A percentile compares a stretch with the other conserved stretches of the same genome.
Conservation (phyloP, 2,329 filamentous ascomycete species). For the Aspergillus quadricinctus region DNA sequence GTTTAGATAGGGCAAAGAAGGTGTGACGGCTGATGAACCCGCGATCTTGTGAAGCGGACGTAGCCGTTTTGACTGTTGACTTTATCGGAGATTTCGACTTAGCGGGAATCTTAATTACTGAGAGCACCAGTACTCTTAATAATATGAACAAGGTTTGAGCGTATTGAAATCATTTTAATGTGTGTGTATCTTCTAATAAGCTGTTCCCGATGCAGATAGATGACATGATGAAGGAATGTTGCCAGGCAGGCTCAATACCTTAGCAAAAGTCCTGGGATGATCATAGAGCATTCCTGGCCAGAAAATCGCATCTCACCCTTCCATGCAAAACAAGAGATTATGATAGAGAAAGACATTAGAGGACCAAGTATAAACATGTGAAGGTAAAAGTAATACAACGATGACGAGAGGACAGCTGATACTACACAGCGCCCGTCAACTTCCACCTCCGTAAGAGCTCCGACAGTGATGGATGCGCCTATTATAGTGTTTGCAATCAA, state of each 20-base stretch:
- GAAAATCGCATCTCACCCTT: background rate
- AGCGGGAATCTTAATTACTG: background rate
- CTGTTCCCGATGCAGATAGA: background rate
- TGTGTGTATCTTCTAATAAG: background rate
- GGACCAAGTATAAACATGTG: background rate
- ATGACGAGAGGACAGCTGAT: background rate
- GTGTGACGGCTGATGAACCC: background rate
- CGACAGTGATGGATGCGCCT: background rate
- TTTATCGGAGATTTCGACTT: background rate
- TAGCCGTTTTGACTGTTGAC: background rate
- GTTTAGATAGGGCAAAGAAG: background rate
- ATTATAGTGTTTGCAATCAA: background rate
- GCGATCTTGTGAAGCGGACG: background rate
- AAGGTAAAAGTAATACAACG: background rate
- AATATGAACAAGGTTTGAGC: background rate
- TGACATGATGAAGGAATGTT: background rate
- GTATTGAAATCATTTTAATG: background rate
- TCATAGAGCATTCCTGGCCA: background rate
- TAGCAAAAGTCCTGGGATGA: background rate
- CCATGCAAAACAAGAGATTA: background rate
- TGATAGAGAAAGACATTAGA: background rate
- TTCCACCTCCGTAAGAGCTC: background rate
- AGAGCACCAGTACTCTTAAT: background rate
- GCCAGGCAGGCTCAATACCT: background rate
- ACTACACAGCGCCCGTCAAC: background rate